Base-by-base conservation (phyloP, 805 yeast genomes). In the Lachancea lanzarotensis region DNA sequence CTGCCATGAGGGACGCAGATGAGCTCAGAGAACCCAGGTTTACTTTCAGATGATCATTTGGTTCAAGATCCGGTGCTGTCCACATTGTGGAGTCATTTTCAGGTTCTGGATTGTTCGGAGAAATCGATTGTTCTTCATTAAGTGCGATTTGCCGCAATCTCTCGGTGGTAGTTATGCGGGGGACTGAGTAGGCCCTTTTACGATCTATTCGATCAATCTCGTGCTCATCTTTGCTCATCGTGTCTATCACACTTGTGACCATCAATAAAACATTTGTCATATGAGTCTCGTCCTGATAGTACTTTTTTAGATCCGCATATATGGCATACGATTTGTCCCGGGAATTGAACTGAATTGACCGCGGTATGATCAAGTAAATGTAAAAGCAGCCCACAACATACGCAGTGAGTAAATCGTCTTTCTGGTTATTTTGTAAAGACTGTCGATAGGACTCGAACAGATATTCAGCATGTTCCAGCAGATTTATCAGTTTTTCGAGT, bases 231-330 rank as follows among this genome's bases (percentile, higher is more conserved):
- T 60, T 63, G 37, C 67, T 45, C 13, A 60, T 54, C 1, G 55
- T 40, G 20, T 59, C 59, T 16, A 68, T 62, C 40, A 64, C 65
- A 36, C 62, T 56, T 2, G 58, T 60, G 1, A 66, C 67, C 57
- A 65, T 65, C 1, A 56, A 47, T 29, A 65, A 48, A n/a, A 68
- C 73, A 42, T 70, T 68, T 3, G 67, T 55, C 73, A 69, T 68
- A 40, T 63, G 65, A 7, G 63, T 52, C 43, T 69, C 69, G 41
- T 57, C 58, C 45, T 68, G 69, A 40, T 60, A 69, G 37, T 65
- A 39, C 43, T 54, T 62, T 46, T 65, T 67, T 43, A 68, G 50
- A 10, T 63, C 63, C 17, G 59, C 53, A 39, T 68, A 69, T n/a
- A 69, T 54, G 20, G 63, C 63, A 43, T 62, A 66, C 45, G 67